Conservation (phyloP, 2,329 filamentous ascomycete genomes). For the Aureobasidium sp. region DNA sequence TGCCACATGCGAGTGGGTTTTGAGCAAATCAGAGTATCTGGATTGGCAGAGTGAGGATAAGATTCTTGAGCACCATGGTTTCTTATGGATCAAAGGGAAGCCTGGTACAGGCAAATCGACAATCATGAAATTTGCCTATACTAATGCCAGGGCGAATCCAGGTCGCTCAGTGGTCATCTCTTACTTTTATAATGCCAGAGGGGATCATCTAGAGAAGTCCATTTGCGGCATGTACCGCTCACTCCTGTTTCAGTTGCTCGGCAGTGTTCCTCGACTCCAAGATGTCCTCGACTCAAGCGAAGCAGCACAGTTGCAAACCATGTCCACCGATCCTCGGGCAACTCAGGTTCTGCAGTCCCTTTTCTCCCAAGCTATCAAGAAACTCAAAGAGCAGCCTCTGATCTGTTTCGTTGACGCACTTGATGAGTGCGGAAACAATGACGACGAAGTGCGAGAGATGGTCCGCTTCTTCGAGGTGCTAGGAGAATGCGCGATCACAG, state of each 20-base stretch:
- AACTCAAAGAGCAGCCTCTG: constrained; percentile 20
- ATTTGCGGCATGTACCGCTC: neutral
- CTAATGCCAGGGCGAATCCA: neutral
- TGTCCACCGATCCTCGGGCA: neutral
- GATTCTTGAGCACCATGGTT: constrained; percentile 8
- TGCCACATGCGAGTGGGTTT: constrained; percentile 39
- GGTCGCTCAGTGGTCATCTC: neutral
- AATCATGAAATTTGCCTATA: constrained; percentile 16
- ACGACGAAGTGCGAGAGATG: constrained; percentile 38
- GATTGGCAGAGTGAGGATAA: constrained; percentile 32
- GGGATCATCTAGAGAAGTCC: neutral
- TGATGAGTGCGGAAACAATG: constrained; percentile 40
- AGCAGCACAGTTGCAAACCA: neutral
- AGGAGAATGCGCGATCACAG: constrained; percentile 23
- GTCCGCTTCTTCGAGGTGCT: constrained; percentile 38
- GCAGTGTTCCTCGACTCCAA: neutral
- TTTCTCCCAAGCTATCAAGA: neutral
- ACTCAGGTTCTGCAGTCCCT: neutral
- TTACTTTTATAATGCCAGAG: neutral
- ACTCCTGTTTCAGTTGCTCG: neutral
- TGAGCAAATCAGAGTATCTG: constrained; percentile 30
- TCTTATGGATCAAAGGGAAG: constrained; percentile 21
- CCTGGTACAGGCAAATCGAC: constrained; percentile 19
- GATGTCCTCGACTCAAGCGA: neutral
- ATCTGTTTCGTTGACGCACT: constrained; percentile 38